Evolutionary conservation across 2,329 filamentous ascomycete species (phyloP), one percentile per base, ranked within the genome.

Genomic region (Aspergillus fumigatus): DNA sequence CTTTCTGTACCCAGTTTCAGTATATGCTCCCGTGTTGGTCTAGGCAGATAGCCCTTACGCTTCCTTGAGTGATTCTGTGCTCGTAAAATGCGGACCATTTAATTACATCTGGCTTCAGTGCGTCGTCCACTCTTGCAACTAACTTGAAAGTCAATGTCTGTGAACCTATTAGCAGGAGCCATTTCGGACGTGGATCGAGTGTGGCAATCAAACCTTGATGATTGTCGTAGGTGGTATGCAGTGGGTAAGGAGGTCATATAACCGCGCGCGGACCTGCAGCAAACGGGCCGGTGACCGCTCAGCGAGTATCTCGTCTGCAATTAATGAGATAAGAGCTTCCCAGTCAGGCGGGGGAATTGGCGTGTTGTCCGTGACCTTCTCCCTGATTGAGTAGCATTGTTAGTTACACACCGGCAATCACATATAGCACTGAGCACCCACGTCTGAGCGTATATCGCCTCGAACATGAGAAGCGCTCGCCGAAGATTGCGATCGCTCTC

Each of bases 81-180:
- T 99, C 95, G 73, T 96, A 99, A 69, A 97, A 97, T 0, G 94
- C 92, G 4, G 91, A 90, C 94, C 94, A 99, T 70, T 88, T 90
- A 63, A 99, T 89, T 4, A 99, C 88, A 56, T 99, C 93, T 2
- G 88, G 85, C 74, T 97, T 97, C 51, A 99, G 78, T 25, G 83
- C 87, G 70, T 97, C 92, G 66, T 97, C 93, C 53, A 96, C 89
- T 69, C 90, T 85, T 0, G 86, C 83, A 65, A 97, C 87, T 23
- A 99, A 82, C 75, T 96, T 96, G 80, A 96, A 97, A 0, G 93
- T 95, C 58, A 99, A 81, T 0, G 91, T 96, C 79, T 83, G 59
- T 1, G 9, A 40, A 32, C 25, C 47, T 11, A n/a, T 65, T 51
- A 65, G 57, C 48, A 10, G 4, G 8, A 25, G 23, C 3, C 10